These are phyloP conservation scores for Penicillium sp. DNA, from an alignment of 2,329 filamentous ascomycete genomes.

Conservation along the genomic window DNA sequence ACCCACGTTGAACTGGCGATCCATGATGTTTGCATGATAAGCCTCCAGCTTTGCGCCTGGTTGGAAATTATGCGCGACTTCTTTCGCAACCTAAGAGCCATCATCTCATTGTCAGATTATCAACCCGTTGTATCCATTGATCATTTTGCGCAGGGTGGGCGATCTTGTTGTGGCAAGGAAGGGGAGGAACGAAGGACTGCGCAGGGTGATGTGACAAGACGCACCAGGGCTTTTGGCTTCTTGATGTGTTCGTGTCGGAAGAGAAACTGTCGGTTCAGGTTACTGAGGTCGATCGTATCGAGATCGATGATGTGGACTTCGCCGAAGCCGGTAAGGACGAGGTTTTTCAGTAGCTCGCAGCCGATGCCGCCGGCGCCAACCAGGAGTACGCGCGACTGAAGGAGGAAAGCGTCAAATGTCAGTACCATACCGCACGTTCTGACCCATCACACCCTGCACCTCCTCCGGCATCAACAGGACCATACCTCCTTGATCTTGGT, in stretches of 20 bases:
- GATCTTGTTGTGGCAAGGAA: slow-evolving; percentile 9
- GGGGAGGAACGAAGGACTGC: slow-evolving; percentile 6
- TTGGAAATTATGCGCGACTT: slow-evolving; percentile 88
- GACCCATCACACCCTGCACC: slow-evolving; percentile 1
- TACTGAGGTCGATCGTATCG: slow-evolving; percentile 97
- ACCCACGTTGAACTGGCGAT: slow-evolving; percentile 76
- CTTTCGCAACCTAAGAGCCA: slow-evolving; percentile 74
- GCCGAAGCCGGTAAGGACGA: slow-evolving; percentile 87
- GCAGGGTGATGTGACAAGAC: slow-evolving; percentile 30
- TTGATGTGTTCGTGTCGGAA: slow-evolving; percentile 98
- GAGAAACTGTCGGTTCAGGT: slow-evolving; percentile 95
- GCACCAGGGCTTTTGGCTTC: slow-evolving; percentile 88
- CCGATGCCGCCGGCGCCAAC: slow-evolving; percentile 97
- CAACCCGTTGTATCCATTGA: neutral
- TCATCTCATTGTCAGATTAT: slow-evolving; percentile 17
- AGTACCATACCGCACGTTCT: slow-evolving; percentile 5
- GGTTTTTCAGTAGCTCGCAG: slow-evolving; percentile 95
- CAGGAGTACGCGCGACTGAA: slow-evolving; percentile 81
- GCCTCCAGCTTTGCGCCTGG: slow-evolving; percentile 83
- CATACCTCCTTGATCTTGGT: slow-evolving; percentile 44
- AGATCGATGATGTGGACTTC: slow-evolving; percentile 95
- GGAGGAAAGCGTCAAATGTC: slow-evolving; percentile 6
- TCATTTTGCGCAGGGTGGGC: slow-evolving; percentile 1
- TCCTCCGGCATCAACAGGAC: slow-evolving; percentile 5
- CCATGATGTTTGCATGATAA: slow-evolving; percentile 94